Percentiles rank a stretch among this genome's conserved stretches.
Evolutionary conservation across 202 grass and related monocot genomes (phyloP).

Genomic region (Miscanthus sacchariflorus): DNA sequence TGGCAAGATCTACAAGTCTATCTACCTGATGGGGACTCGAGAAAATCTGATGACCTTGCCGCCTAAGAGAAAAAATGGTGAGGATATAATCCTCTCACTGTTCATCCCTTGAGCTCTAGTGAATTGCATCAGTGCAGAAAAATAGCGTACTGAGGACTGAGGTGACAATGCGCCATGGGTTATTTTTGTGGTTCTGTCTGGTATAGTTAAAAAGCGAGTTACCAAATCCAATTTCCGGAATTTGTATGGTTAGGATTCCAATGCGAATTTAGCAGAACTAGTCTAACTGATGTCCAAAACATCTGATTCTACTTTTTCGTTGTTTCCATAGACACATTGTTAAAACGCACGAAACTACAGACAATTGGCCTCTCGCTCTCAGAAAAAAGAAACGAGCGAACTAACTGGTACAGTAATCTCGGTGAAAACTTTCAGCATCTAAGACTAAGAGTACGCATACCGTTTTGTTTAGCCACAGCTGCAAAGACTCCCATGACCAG

Average conservation of each 20-base stretch:
- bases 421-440: neutral
- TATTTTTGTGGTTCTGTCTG: neutral
- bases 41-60: neutral
- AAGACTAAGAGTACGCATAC: neutral
- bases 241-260: no score
- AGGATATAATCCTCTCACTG: neutral
- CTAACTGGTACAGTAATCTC: neutral
- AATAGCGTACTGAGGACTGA: neutral
- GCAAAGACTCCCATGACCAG: constrained; percentile 39
- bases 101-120: neutral
- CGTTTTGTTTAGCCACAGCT: constrained; percentile 39
- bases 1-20: constrained; percentile 18
- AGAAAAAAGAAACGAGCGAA: neutral
- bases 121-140: neutral
- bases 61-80: neutral
- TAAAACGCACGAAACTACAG: neutral
- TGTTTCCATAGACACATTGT: neutral
- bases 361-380: neutral
- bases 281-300: no score
- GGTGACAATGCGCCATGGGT: neutral
- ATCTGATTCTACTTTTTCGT: neutral
- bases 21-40: constrained; percentile 3
- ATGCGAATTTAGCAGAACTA: neutral
- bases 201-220: neutral
- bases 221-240: neutral